Percentiles rank a stretch among this genome's conserved stretches.
phyloP scores from a whole-genome alignment of 768 basidiomycete species.

The Hirschioporus abietinus region DNA sequence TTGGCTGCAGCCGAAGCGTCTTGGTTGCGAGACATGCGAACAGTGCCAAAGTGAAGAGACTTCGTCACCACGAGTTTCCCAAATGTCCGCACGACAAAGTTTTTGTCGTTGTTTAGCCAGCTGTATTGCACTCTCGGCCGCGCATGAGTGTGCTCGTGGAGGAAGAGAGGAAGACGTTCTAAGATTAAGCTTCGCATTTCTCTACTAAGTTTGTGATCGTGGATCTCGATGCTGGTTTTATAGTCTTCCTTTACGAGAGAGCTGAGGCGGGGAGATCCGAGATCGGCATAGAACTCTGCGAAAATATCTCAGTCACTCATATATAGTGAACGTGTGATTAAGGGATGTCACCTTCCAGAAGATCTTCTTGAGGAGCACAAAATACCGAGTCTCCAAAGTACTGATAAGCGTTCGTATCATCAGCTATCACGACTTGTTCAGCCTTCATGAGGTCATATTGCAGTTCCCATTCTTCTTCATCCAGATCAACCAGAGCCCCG shows the following conservation, averaged over 20 bases:
- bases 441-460: slow-evolving; percentile 69
- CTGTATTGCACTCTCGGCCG: slow-evolving; percentile 53
- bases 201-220: slow-evolving; percentile 38
- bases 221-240: slow-evolving; percentile 48
- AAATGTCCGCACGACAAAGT: slow-evolving; percentile 69
- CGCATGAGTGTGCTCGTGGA: slow-evolving; percentile 80
- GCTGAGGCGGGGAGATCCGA: slow-evolving; percentile 75
- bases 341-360: slow-evolving; percentile 65
- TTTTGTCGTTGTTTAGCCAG: slow-evolving; percentile 58
- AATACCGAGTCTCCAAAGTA: slow-evolving; percentile 74
- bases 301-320: slow-evolving; percentile 4
- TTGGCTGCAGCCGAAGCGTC: slow-evolving; percentile 74
- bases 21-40: slow-evolving; percentile 46
- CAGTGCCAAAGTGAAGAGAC: slow-evolving; percentile 47
- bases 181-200: slow-evolving; percentile 62
- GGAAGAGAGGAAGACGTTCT: slow-evolving; percentile 84
- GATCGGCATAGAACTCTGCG: slow-evolving; percentile 63
- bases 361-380: slow-evolving; percentile 83
- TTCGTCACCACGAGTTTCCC: slow-evolving; percentile 60
- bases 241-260: slow-evolving; percentile 75
- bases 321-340: background rate
- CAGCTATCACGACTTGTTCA: slow-evolving; percentile 72
- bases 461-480: slow-evolving; percentile 72
- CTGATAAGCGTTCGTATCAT: slow-evolving; percentile 78
- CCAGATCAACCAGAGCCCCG: slow-evolving; percentile 34